These are phyloP conservation scores for Cylindrodendrum hubeiense DNA, from an alignment of 2,329 filamentous ascomycete species.

Conservation along the genomic window DNA sequence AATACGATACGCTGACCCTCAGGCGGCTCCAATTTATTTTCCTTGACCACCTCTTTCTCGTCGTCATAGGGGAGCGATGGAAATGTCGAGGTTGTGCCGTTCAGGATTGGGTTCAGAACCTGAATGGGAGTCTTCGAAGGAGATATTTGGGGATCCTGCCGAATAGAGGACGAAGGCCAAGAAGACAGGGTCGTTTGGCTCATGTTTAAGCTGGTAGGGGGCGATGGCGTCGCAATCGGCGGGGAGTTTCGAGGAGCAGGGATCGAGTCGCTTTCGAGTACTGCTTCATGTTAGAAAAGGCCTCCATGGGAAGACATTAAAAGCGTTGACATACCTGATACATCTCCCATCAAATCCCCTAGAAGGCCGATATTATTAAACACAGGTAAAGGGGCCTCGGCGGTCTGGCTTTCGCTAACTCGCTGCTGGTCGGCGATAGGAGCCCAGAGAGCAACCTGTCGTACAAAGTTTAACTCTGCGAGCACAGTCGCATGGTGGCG, in stretches of 20 bases:
- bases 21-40: no score
- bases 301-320: no score
- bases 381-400: neutral
- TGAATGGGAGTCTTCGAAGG: neutral
- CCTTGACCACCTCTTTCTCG: conserved; percentile 11
- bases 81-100: neutral
- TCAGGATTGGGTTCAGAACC: neutral
- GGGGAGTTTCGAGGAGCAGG: neutral
- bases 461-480: conserved; percentile 9
- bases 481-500: conserved; percentile 11
- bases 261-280: neutral
- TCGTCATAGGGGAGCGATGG: neutral
- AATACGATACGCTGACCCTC: neutral
- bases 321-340: neutral
- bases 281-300: neutral
- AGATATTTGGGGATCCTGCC: neutral
- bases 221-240: neutral
- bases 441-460: neutral
- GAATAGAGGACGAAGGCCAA: neutral
- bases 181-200: neutral
- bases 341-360: conserved; percentile 3
- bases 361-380: conserved; percentile 6
- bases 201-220: neutral
- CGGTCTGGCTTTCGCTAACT: neutral
- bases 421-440: neutral